Conservation (phyloP, 1,284 basidiomycete species). For the Pascua guehoae region DNA sequence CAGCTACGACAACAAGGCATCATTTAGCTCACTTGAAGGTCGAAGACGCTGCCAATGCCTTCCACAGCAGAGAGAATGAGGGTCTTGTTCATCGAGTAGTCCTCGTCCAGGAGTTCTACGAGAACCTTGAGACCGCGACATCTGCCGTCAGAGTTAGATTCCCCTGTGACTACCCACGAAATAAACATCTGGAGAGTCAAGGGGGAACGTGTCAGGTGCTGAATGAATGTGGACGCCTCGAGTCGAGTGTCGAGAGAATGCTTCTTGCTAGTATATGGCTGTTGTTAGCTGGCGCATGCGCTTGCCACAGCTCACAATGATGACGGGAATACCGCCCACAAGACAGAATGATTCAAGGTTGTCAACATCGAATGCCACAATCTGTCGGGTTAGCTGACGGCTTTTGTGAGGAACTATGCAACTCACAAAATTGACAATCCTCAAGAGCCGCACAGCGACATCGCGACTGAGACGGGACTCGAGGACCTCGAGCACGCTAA, state of each 20-base stretch:
- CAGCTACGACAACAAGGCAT: background rate
- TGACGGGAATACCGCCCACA: slow-evolving; percentile 86
- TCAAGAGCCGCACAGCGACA: slow-evolving; percentile 74
- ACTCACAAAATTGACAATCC: slow-evolving; percentile 81
- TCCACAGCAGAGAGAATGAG: slow-evolving; percentile 92
- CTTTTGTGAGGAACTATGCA: too few species aligned
- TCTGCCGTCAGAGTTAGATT: slow-evolving; percentile 49
- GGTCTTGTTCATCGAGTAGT: slow-evolving; percentile 81
- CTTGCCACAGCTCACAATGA: slow-evolving; percentile 67
- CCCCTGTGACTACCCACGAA: slow-evolving; percentile 60
- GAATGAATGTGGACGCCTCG: slow-evolving; percentile 94
- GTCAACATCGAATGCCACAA: slow-evolving; percentile 78
- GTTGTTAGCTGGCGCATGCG: background rate
- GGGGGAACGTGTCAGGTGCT: slow-evolving; percentile 83
- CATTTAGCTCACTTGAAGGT: slow-evolving; percentile 57
- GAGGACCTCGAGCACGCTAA: slow-evolving; percentile 75
- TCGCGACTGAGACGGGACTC: slow-evolving; percentile 77
- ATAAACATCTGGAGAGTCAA: slow-evolving; percentile 97
- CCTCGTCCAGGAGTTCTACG: slow-evolving; percentile 92
- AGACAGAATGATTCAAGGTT: slow-evolving; percentile 93
- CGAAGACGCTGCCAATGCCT: slow-evolving; percentile 91
- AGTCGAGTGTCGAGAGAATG: slow-evolving; percentile 87
- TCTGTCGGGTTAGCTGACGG: slow-evolving; percentile 53
- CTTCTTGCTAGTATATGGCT: slow-evolving; percentile 85
- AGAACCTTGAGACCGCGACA: slow-evolving; percentile 90